Evolutionary conservation across 805 yeast species (phyloP).

Genomic region (Tetrapisispora namnaoensis): DNA sequence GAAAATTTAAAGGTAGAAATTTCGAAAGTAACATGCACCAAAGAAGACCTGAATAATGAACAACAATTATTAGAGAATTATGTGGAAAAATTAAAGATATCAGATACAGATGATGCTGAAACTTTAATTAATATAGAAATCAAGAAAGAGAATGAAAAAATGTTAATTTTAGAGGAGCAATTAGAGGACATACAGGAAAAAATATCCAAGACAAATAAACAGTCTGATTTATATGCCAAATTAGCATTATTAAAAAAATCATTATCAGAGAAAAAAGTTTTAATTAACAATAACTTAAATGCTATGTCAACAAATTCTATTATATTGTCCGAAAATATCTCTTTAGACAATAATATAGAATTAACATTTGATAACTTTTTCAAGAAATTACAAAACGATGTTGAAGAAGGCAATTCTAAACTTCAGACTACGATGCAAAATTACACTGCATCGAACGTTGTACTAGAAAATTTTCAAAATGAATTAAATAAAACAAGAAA

Average conservation of each 20-base stretch:
- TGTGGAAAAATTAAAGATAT: slow-evolving; percentile 26
- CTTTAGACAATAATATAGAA: slow-evolving; percentile 11
- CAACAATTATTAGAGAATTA: slow-evolving; percentile 34
- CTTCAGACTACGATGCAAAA: slow-evolving; percentile 8
- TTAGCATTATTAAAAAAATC: slow-evolving; percentile 30
- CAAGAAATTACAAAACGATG: slow-evolving; percentile 14
- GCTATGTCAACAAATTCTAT: slow-evolving; percentile 4
- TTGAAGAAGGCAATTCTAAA: slow-evolving; percentile 10
- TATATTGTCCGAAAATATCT: slow-evolving; percentile 8
- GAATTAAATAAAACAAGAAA: slow-evolving; percentile 8
- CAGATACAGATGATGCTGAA: slow-evolving; percentile 25
- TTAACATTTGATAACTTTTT: slow-evolving; percentile 13
- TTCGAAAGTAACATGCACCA: slow-evolving; percentile 32
- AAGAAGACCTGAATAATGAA: slow-evolving; percentile 39
- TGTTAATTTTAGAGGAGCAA: slow-evolving; percentile 33
- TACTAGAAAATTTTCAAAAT: slow-evolving; percentile 5
- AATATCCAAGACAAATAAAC: slow-evolving; percentile 43
- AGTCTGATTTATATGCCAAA: slow-evolving; percentile 50
- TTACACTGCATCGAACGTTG: slow-evolving; percentile 11
- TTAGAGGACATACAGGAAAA: slow-evolving; percentile 46
- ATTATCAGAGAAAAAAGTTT: slow-evolving; percentile 9
- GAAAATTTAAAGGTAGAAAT: slow-evolving; percentile 32
- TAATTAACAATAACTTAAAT: background rate
- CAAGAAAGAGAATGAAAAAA: slow-evolving; percentile 29
- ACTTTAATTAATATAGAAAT: slow-evolving; percentile 30